Evolutionary conservation across 164 flowering plant species (phyloP), one percentile per base, ranked within the genome.

Genomic region (Vitis rupestris): DNA sequence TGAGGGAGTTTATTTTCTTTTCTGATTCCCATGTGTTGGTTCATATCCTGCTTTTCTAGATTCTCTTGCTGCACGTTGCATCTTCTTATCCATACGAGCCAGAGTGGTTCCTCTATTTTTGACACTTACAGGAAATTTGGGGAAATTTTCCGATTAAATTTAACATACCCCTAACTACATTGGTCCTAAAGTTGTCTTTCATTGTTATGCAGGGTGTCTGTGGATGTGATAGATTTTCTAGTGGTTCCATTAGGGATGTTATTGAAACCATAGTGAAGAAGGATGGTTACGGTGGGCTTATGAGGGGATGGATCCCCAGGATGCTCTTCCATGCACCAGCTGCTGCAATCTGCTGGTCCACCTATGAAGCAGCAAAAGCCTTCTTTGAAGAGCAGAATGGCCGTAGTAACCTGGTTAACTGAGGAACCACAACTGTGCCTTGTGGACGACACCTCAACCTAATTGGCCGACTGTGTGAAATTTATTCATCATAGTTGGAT

Each of bases 331-430:
- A 84, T 76, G 89, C 91, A 1, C 89, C 91, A 4, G 89, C 91
- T 49, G 91, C 91, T 66, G 89, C 88, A 51, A 87, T 87, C 16
- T 86, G 85, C 80, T 87, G 88, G 91, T 84, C 91, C 12, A 83
- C 91, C 0, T 84, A 87, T 57, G 89, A 87, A 74, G 84, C 88
- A 0, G 74, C 80, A 66, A 85, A 86, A 70, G 17, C 61, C 74
- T 81, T 87, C 76, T 84, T 87, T 62, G 82, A 73, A 5, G 50
- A 61, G 44, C 63, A 75, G 57, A 81, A 72, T 64, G 59, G 19
- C 54, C 44, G 44, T 37, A 37, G 44, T 0, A n/a, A 29, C 64
- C 59, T 10, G 7, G 23, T 49, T 49, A 19, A 59, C 55, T 13
- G 14, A 48, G 48, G 59, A n/a, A 7, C 4, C 6, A 3, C 44